Percentiles rank a stretch among this genome's conserved stretches.
These are phyloP conservation scores for Erucastrum elatum DNA, from an alignment of 345 rosid genomes.

Conservation along the genomic window DNA sequence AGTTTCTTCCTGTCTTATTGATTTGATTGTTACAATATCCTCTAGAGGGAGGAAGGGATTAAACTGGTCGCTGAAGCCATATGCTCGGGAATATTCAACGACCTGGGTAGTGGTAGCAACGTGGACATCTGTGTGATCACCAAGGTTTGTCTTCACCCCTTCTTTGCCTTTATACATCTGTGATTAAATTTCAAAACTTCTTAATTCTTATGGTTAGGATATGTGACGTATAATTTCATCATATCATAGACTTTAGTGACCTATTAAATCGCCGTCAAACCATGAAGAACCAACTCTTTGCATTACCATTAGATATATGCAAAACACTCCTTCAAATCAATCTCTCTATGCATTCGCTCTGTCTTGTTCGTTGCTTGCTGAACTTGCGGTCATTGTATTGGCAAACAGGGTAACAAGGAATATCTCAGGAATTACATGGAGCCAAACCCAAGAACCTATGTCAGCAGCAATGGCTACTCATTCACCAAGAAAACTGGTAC, in stretches of 20 bases:
- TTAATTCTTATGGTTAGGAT: not conserved
- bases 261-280: not conserved
- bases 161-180: not conserved
- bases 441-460: slow-evolving; percentile 75
- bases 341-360: not conserved
- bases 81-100: slow-evolving; percentile 80
- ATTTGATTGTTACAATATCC: not conserved
- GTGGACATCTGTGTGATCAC: slow-evolving; percentile 88
- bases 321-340: not conserved
- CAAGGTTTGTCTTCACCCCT: slow-evolving; percentile 47
- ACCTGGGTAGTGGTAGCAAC: slow-evolving; percentile 91
- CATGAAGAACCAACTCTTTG: not conserved
- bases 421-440: slow-evolving; percentile 74
- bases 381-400: not conserved
- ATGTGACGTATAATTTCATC: not conserved
- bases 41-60: slow-evolving; percentile 77
- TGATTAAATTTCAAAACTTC: not conserved
- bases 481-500: slow-evolving; percentile 74
- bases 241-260: slow-evolving; percentile 11
- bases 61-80: slow-evolving; percentile 67
- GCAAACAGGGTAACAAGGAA: slow-evolving; percentile 64
- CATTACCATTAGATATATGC: slow-evolving; percentile 1
- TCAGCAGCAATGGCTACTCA: slow-evolving; percentile 57
- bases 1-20: not conserved
- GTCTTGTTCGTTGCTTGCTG: slow-evolving; percentile 5